Conservation (phyloP, 805 yeast species). For the Starmera amethionina region DNA sequence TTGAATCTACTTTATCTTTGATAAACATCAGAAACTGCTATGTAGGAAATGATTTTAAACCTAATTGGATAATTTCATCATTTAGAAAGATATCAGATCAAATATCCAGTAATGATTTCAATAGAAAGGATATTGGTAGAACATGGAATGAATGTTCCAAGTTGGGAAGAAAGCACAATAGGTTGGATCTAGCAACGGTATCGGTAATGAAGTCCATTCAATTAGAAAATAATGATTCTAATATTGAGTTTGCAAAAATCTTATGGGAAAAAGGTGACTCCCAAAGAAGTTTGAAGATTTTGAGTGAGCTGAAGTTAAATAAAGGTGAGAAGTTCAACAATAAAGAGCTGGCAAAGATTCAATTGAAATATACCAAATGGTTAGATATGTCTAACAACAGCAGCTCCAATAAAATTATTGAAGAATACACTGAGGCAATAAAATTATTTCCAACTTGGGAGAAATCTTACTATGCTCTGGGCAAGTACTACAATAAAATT, state of each 20-base stretch:
- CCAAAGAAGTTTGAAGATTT: constrained; percentile 66
- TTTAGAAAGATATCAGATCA: constrained; percentile 42
- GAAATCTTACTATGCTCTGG: constrained; percentile 71
- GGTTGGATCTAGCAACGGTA: constrained; percentile 65
- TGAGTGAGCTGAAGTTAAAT: constrained; percentile 29
- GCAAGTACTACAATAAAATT: constrained; percentile 68
- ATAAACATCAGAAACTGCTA: constrained; percentile 18
- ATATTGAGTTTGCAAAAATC: constrained; percentile 69
- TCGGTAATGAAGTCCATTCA: constrained; percentile 48
- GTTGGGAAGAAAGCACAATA: constrained; percentile 55
- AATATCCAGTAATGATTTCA: constrained; percentile 12
- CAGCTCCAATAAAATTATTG: constrained; percentile 60
- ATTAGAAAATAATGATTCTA: constrained; percentile 32
- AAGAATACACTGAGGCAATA: constrained; percentile 55
- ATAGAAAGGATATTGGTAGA: constrained; percentile 29
- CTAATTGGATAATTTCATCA: constrained; percentile 50
- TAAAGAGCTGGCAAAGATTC: constrained; percentile 31
- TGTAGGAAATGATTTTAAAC: constrained; percentile 44
- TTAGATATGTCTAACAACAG: constrained; percentile 78
- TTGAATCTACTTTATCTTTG: constrained; percentile 5
- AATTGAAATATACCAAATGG: constrained; percentile 81
- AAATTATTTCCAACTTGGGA: constrained; percentile 53
- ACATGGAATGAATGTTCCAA: constrained; percentile 52
- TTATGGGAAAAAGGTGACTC: constrained; percentile 88
- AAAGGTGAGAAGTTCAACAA: constrained; percentile 7